Percentiles rank a stretch among this genome's conserved stretches.
These are phyloP conservation scores for Oryza nivara DNA, from an alignment of 176 grass and related monocot species.

Conservation along the genomic window DNA sequence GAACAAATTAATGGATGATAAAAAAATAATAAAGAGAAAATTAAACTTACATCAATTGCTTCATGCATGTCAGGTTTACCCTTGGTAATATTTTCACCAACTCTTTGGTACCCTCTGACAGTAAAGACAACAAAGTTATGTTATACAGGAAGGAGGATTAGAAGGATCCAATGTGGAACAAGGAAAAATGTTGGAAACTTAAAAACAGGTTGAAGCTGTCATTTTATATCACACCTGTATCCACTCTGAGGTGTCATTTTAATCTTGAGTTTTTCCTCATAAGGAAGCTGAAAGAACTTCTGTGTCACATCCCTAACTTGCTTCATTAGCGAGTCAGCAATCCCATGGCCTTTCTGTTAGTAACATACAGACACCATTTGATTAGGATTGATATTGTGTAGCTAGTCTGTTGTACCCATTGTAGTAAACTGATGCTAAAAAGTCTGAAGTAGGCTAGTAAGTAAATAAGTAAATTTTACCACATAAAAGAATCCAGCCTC, in stretches of 20 bases:
- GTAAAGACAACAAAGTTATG: constrained; percentile 12
- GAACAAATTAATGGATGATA: constrained; percentile 12
- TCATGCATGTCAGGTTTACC: constrained; percentile 98
- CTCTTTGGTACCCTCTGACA: constrained; percentile 78
- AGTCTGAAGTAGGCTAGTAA: background rate
- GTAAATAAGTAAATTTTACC: constrained; percentile 51
- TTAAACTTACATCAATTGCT: constrained; percentile 88
- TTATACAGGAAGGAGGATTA: background rate
- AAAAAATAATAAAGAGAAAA: constrained; percentile 11
- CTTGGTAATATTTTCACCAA: constrained; percentile 87
- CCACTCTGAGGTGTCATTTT: constrained; percentile 81
- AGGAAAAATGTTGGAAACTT: background rate
- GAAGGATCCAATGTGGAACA: background rate
- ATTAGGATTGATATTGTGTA: background rate
- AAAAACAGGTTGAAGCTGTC: background rate
- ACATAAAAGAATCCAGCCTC: constrained; percentile 95
- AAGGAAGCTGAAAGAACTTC: constrained; percentile 77
- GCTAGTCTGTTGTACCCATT: too few relatives aligned
- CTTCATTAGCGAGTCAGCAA: constrained; percentile 53
- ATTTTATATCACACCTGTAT: constrained; percentile 57
- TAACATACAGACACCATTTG: background rate
- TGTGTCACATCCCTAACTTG: constrained; percentile 71
- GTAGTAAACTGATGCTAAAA: background rate
- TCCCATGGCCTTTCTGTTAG: constrained; percentile 85
- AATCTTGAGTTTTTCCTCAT: constrained; percentile 86